Percentiles rank a stretch among this genome's conserved stretches.
Conservation (phyloP, 495 filamentous ascomycete genomes). For the Aspergillus bridgeri region DNA sequence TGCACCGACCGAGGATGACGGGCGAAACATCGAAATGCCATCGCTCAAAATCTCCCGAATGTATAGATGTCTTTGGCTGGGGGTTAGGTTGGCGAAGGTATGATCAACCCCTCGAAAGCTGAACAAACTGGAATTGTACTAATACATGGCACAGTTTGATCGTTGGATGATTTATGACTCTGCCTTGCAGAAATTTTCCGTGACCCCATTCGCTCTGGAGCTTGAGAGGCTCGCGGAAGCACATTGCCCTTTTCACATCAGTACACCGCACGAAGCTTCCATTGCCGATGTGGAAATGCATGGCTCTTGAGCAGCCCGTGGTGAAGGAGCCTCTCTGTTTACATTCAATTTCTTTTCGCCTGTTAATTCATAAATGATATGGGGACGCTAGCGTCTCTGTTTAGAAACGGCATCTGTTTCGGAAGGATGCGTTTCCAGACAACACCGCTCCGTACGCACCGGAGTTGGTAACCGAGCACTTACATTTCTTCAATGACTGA, state of each 20-base stretch:
- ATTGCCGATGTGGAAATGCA: constrained; percentile 10
- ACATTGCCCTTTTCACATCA: constrained; percentile 17
- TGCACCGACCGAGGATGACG: constrained; percentile 71
- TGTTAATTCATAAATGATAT: background rate
- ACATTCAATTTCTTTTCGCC: background rate
- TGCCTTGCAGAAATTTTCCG: constrained; percentile 22
- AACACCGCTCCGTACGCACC: background rate
- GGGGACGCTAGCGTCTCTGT: background rate
- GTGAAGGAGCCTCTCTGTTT: background rate
- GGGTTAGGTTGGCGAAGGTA: constrained; percentile 54
- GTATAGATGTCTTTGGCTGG: constrained; percentile 75
- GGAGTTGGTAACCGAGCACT: background rate
- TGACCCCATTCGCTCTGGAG: constrained; percentile 27
- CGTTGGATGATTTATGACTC: constrained; percentile 41
- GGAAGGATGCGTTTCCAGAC: background rate
- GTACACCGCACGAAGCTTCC: background rate
- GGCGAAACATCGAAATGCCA: constrained; percentile 65
- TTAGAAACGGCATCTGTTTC: no score
- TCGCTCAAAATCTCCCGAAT: constrained; percentile 62
- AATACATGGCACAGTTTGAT: constrained; percentile 26
- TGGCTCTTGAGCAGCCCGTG: constrained; percentile 9
- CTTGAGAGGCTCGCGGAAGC: constrained; percentile 23
- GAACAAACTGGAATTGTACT: background rate
- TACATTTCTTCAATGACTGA: no score
- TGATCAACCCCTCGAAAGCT: constrained; percentile 14